Base-by-base conservation (phyloP, 2,329 filamentous ascomycete species). In the Epichloe baconii region DNA sequence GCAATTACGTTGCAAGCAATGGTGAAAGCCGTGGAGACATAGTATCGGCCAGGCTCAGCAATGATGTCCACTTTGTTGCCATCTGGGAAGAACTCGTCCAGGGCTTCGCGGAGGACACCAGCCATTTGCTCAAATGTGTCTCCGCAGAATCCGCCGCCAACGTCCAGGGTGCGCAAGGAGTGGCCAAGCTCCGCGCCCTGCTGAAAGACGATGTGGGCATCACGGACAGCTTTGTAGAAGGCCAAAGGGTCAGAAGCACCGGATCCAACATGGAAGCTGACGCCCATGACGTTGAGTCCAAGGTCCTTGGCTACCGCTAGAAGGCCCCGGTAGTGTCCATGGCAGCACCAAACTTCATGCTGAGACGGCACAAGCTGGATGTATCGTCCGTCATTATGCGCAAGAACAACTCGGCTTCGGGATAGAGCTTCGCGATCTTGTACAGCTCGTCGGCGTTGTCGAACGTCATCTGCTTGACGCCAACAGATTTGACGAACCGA, bases 401-500 rank as follows among this genome's bases (percentile, higher is more conserved):
- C 55, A 98, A 77, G 69, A 86, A 95, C 42, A 98, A 82, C 73
- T 96, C 88, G 31, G 93, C 93, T 46, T 81, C 82, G 2, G 93
- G 91, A 64, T 80, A 96, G 61, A 93, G 80, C 69, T 88, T 86
- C 70, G 94, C 93, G 68, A 95, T 91, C 79, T 98, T 98, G 80
- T 91, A 88, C 49, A 98, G 80, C 77, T 98, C 93, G 68, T 98
- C 93, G 66, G 86, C 82, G 62, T 98, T 98, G 78, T 98, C 93
- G 66, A 98, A 97, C 2, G 93, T 98, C 91, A 98, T 97, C 76
- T 95, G 88, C 73, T 86, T 91, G 66, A 98, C 93, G 59, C 85
- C 86, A 58, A 83, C 76, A 65, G 82, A 79, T 63, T 86, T 82
- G 57, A 94, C 93, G 64, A 90, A 95, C 64, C 90, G 88, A 56